Percentiles rank a stretch among this genome's conserved stretches.
These are phyloP conservation scores for Meredithiella fracta DNA, from an alignment of 2,329 filamentous ascomycete genomes.

Conservation along the genomic window DNA sequence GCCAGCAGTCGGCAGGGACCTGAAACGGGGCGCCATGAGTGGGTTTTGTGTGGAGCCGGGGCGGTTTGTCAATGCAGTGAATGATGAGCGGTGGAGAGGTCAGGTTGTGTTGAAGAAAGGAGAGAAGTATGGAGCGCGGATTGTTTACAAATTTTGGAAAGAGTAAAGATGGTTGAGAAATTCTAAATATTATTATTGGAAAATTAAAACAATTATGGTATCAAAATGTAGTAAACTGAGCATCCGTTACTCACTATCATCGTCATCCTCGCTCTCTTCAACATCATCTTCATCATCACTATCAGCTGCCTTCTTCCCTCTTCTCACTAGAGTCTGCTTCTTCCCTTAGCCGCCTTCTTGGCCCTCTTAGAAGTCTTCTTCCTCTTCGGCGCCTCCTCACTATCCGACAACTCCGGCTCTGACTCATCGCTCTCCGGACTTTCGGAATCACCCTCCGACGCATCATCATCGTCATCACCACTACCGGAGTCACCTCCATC, in stretches of 20 bases:
- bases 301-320: neutral
- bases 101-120: constrained; percentile 75
- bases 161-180: constrained; percentile 26
- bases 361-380: neutral
- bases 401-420: constrained; percentile 7
- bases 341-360: neutral
- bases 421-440: constrained; percentile 6
- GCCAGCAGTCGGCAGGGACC: constrained; percentile 43
- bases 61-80: constrained; percentile 77
- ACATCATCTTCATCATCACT: neutral
- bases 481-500: constrained; percentile 24
- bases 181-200: neutral
- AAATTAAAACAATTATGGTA: neutral
- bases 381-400: constrained; percentile 8
- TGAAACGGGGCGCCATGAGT: constrained; percentile 48
- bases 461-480: constrained; percentile 43
- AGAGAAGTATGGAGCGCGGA: constrained; percentile 62
- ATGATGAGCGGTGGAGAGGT: constrained; percentile 60
- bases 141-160: constrained; percentile 75
- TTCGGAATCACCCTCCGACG: constrained; percentile 7
- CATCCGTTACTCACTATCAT: neutral
- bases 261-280: neutral
- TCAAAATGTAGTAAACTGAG: neutral
- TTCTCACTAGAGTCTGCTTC: neutral
- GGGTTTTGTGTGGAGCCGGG: constrained; percentile 90